Percentiles rank a stretch among this genome's conserved stretches.
phyloP scores from a whole-genome alignment of 2,329 filamentous ascomycete genomes.

The Madurella fahalii region DNA sequence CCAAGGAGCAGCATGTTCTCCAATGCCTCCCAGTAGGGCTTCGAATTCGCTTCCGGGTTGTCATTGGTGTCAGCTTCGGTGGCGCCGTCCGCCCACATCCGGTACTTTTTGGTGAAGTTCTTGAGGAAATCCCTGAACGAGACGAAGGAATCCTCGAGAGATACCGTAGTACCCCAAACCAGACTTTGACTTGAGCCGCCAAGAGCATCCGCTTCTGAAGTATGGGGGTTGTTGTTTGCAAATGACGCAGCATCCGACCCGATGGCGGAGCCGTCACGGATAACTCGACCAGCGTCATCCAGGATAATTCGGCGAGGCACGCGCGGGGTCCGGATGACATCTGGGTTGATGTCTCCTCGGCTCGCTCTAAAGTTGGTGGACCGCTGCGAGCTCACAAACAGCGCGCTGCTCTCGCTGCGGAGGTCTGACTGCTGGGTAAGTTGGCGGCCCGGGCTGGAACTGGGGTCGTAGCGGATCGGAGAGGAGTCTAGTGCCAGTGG shows the following conservation, averaged over 20 bases:
- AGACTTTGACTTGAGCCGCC: constrained; percentile 77
- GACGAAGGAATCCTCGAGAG: constrained; percentile 81
- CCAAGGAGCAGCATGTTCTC: constrained; percentile 89
- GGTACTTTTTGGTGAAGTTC: constrained; percentile 91
- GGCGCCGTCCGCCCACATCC: constrained; percentile 84
- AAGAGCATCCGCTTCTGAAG: constrained; percentile 84
- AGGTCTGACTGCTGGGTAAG: constrained; percentile 62
- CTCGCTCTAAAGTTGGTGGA: constrained; percentile 56
- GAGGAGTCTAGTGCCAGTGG: constrained; percentile 66
- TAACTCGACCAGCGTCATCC: constrained; percentile 55
- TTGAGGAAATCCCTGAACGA: constrained; percentile 88
- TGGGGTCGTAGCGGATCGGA: constrained; percentile 84
- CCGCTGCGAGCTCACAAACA: constrained; percentile 70
- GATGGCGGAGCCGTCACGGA: constrained; percentile 48
- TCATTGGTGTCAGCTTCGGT: constrained; percentile 68
- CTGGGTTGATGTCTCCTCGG: constrained; percentile 84
- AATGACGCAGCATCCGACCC: constrained; percentile 59
- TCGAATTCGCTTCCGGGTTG: constrained; percentile 68
- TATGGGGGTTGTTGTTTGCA: constrained; percentile 67
- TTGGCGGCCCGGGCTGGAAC: constrained; percentile 74
- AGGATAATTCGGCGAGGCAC: constrained; percentile 53
- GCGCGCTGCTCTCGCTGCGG: constrained; percentile 76
- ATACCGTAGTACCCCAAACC: constrained; percentile 97
- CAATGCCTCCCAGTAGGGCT: constrained; percentile 79
- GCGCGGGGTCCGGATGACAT: constrained; percentile 56